Evolutionary conservation across 768 basidiomycete species (phyloP).

Genomic region (Infundibulicybe gibba): DNA sequence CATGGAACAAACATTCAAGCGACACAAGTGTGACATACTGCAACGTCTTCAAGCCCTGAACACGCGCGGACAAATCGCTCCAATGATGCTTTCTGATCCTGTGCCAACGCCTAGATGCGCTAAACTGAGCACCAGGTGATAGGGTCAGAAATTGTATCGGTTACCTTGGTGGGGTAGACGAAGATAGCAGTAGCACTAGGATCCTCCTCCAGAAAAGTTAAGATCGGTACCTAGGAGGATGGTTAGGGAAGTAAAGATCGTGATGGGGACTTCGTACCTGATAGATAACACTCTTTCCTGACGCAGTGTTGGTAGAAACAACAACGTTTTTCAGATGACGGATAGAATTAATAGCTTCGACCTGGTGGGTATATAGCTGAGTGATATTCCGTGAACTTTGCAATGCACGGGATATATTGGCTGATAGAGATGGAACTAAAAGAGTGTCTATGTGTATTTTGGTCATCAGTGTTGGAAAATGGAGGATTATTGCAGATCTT

Average conservation of each 20-base stretch:
- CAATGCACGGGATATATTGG: conserved; percentile 52
- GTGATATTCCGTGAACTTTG: conserved; percentile 54
- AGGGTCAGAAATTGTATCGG: not conserved
- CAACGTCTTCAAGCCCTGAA: conserved; percentile 58
- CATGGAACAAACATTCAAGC: not conserved
- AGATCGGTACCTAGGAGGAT: conserved; percentile 56
- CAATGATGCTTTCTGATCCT: conserved; percentile 76
- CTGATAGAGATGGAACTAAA: conserved; percentile 57
- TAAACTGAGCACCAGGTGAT: not conserved
- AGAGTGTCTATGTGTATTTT: conserved; percentile 5
- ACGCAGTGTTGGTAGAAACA: conserved; percentile 87
- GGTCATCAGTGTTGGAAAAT: not conserved
- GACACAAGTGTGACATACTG: conserved; percentile 29
- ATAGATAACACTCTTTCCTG: conserved; percentile 86
- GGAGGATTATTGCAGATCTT: conserved; percentile 2
- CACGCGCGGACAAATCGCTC: conserved; percentile 61
- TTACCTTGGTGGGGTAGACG: conserved; percentile 85
- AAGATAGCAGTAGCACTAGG: conserved; percentile 66
- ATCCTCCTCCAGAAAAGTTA: conserved; percentile 64
- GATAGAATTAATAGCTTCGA: conserved; percentile 65
- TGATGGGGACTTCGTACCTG: conserved; percentile 41
- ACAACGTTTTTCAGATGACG: conserved; percentile 64
- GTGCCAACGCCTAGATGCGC: conserved; percentile 68
- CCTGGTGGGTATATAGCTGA: conserved; percentile 69
- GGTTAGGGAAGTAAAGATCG: not conserved